phyloP scores from a whole-genome alignment of 306 rosid genomes.

The Benincasa hispida region DNA sequence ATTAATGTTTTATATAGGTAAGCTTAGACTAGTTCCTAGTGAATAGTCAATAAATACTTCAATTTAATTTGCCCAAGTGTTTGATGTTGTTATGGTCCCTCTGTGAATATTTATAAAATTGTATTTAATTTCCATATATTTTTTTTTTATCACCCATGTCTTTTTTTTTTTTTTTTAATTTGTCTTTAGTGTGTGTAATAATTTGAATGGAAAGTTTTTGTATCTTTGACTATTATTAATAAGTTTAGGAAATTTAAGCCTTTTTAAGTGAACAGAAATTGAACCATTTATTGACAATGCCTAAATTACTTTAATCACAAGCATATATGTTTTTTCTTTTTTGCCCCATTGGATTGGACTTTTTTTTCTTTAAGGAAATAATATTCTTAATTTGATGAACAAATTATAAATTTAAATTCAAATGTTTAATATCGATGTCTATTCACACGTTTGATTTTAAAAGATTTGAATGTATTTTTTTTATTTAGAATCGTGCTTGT shows the following conservation, averaged over 20 bases:
- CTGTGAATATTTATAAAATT: neutral
- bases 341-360: neutral
- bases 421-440: neutral
- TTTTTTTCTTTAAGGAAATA: neutral
- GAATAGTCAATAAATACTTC: neutral
- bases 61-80: neutral
- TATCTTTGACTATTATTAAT: neutral
- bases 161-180: neutral
- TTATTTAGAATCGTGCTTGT: neutral
- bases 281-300: neutral
- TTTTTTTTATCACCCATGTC: neutral
- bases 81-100: neutral
- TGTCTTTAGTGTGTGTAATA: neutral
- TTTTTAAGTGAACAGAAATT: too few species aligned
- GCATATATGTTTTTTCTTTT: neutral
- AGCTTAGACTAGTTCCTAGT: neutral
- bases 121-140: neutral
- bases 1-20: neutral
- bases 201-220: neutral
- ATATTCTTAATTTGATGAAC: neutral
- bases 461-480: too few species aligned
- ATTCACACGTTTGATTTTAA: too few species aligned
- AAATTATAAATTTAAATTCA: neutral
- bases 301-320: neutral
- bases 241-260: neutral